A percentile compares a stretch with the other conserved stretches of the same genome.
These are phyloP conservation scores for Carex littledalei DNA, from an alignment of 176 grass and related monocot genomes.

Conservation along the genomic window DNA sequence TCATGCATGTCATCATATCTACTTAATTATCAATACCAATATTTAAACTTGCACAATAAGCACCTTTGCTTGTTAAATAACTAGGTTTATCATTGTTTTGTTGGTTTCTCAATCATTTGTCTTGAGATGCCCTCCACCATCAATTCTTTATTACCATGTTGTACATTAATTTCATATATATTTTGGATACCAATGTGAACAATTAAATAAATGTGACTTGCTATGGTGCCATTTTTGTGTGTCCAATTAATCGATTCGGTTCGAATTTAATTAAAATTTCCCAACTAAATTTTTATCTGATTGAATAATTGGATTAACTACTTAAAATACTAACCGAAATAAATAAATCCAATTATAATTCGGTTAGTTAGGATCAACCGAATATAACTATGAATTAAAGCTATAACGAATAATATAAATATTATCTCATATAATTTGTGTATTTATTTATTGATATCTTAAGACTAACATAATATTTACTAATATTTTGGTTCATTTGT, in stretches of 20 bases:
- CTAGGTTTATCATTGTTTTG: conserved; percentile 41
- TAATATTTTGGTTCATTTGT: too few relatives aligned
- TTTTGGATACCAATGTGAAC: background rate
- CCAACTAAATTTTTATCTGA: background rate
- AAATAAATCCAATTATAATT: background rate
- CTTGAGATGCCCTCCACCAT: conserved; percentile 33
- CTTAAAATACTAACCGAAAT: background rate
- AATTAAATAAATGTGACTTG: background rate
- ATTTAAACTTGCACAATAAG: conserved; percentile 29
- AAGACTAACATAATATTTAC: background rate
- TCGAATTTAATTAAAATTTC: background rate
- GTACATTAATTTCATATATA: background rate
- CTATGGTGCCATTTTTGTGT: background rate
- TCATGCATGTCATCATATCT: conserved; percentile 38
- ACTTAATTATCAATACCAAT: conserved; percentile 39
- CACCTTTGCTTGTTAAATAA: conserved; percentile 25
- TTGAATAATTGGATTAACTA: background rate
- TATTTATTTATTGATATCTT: background rate
- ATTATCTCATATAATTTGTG: background rate
- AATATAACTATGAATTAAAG: background rate
- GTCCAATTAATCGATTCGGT: background rate
- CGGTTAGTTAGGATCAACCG: background rate
- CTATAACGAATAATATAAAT: background rate
- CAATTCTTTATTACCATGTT: conserved; percentile 7
- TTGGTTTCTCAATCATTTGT: conserved; percentile 59